These are phyloP conservation scores for Larix kaempferi DNA, from an alignment of 75 land plant genomes.

Conservation along the genomic window DNA sequence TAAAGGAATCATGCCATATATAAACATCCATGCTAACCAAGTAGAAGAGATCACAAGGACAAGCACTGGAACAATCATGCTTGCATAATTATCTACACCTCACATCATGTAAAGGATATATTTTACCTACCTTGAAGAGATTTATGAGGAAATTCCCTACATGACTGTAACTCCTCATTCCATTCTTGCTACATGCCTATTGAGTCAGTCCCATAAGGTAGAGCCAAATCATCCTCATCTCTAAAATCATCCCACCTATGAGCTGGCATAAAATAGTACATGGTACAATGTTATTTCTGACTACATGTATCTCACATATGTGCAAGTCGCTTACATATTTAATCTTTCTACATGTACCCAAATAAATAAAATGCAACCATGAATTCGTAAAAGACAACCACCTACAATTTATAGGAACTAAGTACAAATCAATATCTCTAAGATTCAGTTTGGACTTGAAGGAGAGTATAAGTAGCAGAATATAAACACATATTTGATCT, in stretches of 20 bases:
- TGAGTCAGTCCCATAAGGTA: constrained; percentile 89
- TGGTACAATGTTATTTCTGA: neutral
- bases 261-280: constrained; percentile 31
- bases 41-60: neutral
- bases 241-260: constrained; percentile 92
- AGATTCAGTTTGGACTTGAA: neutral
- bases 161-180: constrained; percentile 99
- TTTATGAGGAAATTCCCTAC: constrained; percentile 87
- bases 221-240: constrained; percentile 78
- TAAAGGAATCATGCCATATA: neutral
- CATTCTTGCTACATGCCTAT: constrained; percentile 98
- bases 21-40: neutral
- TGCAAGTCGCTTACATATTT: neutral
- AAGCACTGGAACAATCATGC: neutral
- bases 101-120: neutral
- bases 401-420: neutral
- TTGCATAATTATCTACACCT: neutral
- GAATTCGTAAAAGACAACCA: neutral
- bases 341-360: neutral
- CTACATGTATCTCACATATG: neutral
- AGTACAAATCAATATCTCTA: neutral
- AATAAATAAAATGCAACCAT: neutral
- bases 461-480: neutral
- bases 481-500: neutral
- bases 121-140: constrained; percentile 83